Percentiles rank a stretch among this genome's conserved stretches.
These are phyloP conservation scores for Trypanosoma theileri DNA, from an alignment of 208 protist genomes.

Conservation along the genomic window DNA sequence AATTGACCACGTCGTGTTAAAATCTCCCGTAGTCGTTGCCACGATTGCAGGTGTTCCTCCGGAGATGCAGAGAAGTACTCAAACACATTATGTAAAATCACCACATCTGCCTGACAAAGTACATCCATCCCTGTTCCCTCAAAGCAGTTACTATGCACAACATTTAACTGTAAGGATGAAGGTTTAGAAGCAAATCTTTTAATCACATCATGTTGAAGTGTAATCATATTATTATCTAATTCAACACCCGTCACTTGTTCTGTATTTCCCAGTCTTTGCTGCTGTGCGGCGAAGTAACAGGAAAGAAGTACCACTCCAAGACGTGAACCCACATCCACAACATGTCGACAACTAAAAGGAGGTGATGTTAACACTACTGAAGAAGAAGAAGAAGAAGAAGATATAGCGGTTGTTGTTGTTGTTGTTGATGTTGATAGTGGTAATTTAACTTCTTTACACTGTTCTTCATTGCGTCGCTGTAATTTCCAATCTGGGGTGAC, in stretches of 20 bases:
- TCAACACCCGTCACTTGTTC: slow-evolving; percentile 34
- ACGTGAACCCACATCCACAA: slow-evolving; percentile 82
- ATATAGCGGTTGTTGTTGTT: no score
- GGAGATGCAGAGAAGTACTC: slow-evolving; percentile 68
- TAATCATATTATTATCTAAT: slow-evolving; percentile 31
- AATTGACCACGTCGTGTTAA: slow-evolving; percentile 47
- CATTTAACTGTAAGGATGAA: slow-evolving; percentile 16
- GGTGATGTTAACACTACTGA: background rate
- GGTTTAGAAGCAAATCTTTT: slow-evolving; percentile 32
- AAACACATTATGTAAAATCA: slow-evolving; percentile 89
- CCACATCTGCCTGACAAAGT: slow-evolving; percentile 46
- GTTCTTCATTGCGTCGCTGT: background rate
- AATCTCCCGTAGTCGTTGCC: slow-evolving; percentile 55
- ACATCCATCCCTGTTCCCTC: slow-evolving; percentile 41
- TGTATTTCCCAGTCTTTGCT: slow-evolving; percentile 33
- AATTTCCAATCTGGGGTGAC: slow-evolving; percentile 7
- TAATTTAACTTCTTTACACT: background rate
- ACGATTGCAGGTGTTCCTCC: slow-evolving; percentile 60
- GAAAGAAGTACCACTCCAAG: slow-evolving; percentile 70
- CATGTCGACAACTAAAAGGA: slow-evolving; percentile 15
- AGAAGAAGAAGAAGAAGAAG: no score
- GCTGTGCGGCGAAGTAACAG: slow-evolving; percentile 50
- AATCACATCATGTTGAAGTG: slow-evolving; percentile 31
- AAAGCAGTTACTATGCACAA: slow-evolving; percentile 75
- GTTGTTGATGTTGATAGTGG: background rate